Evolutionary conservation across 441 rosid species (phyloP).

Genomic region (Biscutella laevigata): DNA sequence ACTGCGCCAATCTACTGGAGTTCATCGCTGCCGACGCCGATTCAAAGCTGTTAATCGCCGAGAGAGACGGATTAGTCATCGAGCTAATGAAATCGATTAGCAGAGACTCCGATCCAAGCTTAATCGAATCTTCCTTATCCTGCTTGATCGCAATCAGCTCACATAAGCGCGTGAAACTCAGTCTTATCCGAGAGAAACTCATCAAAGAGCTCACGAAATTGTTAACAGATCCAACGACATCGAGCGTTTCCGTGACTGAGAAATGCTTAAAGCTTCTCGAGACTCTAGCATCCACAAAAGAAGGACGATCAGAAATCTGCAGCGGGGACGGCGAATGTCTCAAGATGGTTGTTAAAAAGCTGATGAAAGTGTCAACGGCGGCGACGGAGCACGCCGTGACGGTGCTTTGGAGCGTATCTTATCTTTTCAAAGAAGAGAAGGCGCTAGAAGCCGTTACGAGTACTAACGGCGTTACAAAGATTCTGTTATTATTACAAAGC

Average conservation of each 20-base stretch:
- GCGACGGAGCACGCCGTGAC: slow-evolving; percentile 77
- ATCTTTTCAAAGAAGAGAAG: slow-evolving; percentile 48
- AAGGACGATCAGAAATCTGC: slow-evolving; percentile 50
- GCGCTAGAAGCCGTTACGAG: slow-evolving; percentile 53
- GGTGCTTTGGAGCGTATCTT: slow-evolving; percentile 69
- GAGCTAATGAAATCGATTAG: slow-evolving; percentile 32
- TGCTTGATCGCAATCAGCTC: slow-evolving; percentile 40
- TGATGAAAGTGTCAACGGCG: slow-evolving; percentile 53
- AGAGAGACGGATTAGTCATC: slow-evolving; percentile 35
- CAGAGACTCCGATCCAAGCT: slow-evolving; percentile 28
- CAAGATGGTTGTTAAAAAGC: slow-evolving; percentile 48
- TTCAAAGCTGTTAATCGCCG: slow-evolving; percentile 46
- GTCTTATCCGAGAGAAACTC: slow-evolving; percentile 29
- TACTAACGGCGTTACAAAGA: slow-evolving; percentile 58
- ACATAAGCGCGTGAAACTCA: slow-evolving; percentile 39
- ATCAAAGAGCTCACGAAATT: slow-evolving; percentile 31
- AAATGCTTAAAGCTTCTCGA: slow-evolving; percentile 66
- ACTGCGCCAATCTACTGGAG: slow-evolving; percentile 42
- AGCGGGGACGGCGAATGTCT: slow-evolving; percentile 31
- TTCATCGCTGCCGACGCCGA: slow-evolving; percentile 45
- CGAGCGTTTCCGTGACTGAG: slow-evolving; percentile 39
- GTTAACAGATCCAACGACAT: slow-evolving; percentile 25
- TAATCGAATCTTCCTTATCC: slow-evolving; percentile 45
- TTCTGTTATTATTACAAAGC: slow-evolving; percentile 79
- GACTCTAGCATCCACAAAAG: slow-evolving; percentile 41